A percentile compares a stretch with the other conserved stretches of the same genome.
phyloP scores from a whole-genome alignment of 148 eudicot species.

The Rheum nobile region DNA sequence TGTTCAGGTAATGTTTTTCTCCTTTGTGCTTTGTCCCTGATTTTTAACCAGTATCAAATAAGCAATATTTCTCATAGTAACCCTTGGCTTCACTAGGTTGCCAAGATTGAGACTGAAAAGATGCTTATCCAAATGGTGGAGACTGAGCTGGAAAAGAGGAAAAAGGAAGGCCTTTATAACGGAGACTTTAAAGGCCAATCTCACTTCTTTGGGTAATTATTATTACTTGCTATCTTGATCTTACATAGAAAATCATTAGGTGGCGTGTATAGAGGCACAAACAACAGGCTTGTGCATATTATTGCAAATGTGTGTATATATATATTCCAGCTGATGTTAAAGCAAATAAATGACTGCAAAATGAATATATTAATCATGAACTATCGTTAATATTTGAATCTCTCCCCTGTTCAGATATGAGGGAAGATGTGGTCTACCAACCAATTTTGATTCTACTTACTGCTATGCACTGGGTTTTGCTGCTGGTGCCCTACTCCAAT shows the following conservation, averaged over 20 bases:
- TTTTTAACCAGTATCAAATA: background rate
- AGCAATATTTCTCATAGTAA: background rate
- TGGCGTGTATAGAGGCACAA: background rate
- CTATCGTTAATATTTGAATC: background rate
- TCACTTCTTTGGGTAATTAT: conserved; percentile 87
- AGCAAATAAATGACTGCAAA: too few relatives aligned
- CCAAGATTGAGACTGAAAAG: conserved; percentile 96
- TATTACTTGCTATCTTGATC: background rate
- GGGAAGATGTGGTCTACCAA: conserved; percentile 95
- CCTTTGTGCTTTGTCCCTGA: background rate
- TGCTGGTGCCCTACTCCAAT: conserved; percentile 91
- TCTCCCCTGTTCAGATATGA: conserved; percentile 47
- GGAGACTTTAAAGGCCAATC: conserved; percentile 79
- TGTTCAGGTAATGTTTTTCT: conserved; percentile 47
- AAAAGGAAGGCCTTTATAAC: conserved; percentile 44
- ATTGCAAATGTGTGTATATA: too few relatives aligned
- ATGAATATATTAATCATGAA: background rate
- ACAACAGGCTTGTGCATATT: background rate
- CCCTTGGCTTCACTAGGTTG: conserved; percentile 41
- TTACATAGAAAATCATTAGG: background rate
- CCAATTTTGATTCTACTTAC: conserved; percentile 90
- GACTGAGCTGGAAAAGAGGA: conserved; percentile 77
- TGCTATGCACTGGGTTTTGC: conserved; percentile 95
- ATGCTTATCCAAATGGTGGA: conserved; percentile 99
- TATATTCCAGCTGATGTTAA: too few relatives aligned